A percentile compares a stretch with the other conserved stretches of the same genome.
Conservation (phyloP, 805 yeast genomes). For the Pichia deserticola region DNA sequence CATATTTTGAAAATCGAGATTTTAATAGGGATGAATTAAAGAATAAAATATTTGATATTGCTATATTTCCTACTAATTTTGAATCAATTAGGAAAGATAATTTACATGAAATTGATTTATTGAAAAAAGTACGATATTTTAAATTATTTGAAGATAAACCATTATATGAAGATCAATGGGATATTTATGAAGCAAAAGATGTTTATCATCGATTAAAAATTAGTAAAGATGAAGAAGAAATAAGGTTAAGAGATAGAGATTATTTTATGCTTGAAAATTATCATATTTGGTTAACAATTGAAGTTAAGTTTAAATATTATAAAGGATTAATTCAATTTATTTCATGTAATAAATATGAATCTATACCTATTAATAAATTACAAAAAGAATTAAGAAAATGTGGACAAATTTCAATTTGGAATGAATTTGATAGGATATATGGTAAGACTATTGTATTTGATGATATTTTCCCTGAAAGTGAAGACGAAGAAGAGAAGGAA, state of each 20-base stretch:
- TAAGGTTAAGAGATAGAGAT: not conserved
- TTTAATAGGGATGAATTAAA: not conserved
- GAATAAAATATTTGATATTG: conserved; percentile 2
- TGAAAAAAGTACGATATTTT: not conserved
- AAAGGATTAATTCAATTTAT: not conserved
- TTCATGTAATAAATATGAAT: not conserved
- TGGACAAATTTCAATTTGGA: not conserved
- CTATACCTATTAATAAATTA: not conserved
- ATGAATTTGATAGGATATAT: not conserved
- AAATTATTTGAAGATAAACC: not conserved
- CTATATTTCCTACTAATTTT: not conserved
- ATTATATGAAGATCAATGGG: not conserved
- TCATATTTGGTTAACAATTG: not conserved
- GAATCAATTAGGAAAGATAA: not conserved
- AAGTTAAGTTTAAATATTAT: not conserved
- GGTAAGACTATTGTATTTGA: not conserved
- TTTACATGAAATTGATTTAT: not conserved
- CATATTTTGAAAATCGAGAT: not conserved
- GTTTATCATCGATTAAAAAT: not conserved
- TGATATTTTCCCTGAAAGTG: not conserved
- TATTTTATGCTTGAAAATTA: not conserved
- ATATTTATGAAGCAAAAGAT: not conserved
- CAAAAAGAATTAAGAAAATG: not conserved
- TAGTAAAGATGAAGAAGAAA: not conserved
- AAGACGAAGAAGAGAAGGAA: not conserved